phyloP scores from a whole-genome alignment of 2,329 filamentous ascomycete species.

The Eutypa lata region DNA sequence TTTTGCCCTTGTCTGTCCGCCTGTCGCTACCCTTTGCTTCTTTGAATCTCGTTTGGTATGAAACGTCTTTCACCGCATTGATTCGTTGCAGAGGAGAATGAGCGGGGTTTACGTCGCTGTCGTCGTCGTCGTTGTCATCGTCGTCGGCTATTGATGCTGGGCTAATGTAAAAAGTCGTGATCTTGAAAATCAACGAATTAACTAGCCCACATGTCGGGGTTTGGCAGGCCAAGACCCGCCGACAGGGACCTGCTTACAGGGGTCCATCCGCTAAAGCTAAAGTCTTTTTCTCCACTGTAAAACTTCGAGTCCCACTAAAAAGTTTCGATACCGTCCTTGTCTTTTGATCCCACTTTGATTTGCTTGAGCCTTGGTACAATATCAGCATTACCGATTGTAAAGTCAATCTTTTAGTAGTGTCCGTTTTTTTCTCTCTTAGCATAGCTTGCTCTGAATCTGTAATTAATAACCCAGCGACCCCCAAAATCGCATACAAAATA shows the following conservation, averaged over 20 bases:
- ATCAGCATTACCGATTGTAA: neutral
- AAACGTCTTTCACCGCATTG: too few relatives aligned
- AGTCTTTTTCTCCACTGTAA: constrained; percentile 8
- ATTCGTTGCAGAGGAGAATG: too few relatives aligned
- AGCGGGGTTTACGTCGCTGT: too few relatives aligned
- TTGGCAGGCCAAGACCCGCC: neutral
- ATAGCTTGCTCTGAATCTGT: too few relatives aligned
- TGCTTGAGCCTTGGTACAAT: neutral
- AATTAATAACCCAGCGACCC: neutral
- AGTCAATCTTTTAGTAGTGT: neutral
- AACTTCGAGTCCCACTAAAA: constrained; percentile 15
- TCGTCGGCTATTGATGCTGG: too few relatives aligned
- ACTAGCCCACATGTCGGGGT: neutral
- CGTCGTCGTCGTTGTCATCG: too few relatives aligned
- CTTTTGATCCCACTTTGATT: neutral
- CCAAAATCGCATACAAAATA: neutral
- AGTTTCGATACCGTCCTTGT: constrained; percentile 14
- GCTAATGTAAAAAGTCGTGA: too few relatives aligned
- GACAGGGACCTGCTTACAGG: neutral
- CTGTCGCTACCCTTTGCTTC: too few relatives aligned
- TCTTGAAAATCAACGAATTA: constrained; percentile 13
- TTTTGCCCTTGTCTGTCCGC: neutral
- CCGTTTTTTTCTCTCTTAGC: too few relatives aligned
- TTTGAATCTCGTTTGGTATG: too few relatives aligned
- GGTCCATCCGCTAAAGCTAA: too few relatives aligned